Evolutionary conservation across 2,329 filamentous ascomycete species (phyloP), one percentile per base, ranked within the genome.

Genomic region (Neoscytalidium dimidiatum): DNA sequence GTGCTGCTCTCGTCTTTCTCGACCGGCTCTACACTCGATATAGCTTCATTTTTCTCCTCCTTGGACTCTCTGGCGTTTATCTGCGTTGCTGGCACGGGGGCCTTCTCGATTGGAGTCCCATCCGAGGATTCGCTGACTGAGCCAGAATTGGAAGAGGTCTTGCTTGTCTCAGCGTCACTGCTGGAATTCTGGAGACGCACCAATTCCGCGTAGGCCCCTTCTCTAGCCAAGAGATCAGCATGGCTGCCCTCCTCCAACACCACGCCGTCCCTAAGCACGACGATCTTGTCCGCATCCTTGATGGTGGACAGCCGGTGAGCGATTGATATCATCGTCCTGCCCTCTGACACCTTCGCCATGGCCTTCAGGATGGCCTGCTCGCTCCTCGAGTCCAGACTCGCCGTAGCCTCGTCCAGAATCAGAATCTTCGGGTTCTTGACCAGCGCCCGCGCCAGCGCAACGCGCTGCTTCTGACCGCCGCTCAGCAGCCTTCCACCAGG

Each of bases 331-430:
- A 77, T 72, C 1, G 77, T 79, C 9, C 77, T 68, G 5, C 75
- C 74, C 23, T 70, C 52, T 4, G 74, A 73, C 17, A 73, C 73
- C 19, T 69, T 70, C 19, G 76, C 75, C 26, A 79, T 75, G 3
- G 77, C 75, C 46, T 67, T 68, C 69, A 86, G 83, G 48, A 89
- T 87, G 4, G 81, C 79, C 49, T 78, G 79, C 70, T 89, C 87
- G 52, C 82, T 86, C 2, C 80, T 80, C 14, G 85, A 86, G 70
- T 89, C 87, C 0, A 89, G 78, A 1, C 86, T 82, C 0, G 85
- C 82, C 1, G 87, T 89, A 2, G 86, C 86, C 70, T 89, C 87
- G 49, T 89, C 87, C 2, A 89, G 77, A 11, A 89, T 79, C 3
- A 89, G 77, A 8, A 89, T 83, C 57, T 79, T 79, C 2, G 86